phyloP scores from a whole-genome alignment of 768 basidiomycete species.

The Termitomyces heimii region DNA sequence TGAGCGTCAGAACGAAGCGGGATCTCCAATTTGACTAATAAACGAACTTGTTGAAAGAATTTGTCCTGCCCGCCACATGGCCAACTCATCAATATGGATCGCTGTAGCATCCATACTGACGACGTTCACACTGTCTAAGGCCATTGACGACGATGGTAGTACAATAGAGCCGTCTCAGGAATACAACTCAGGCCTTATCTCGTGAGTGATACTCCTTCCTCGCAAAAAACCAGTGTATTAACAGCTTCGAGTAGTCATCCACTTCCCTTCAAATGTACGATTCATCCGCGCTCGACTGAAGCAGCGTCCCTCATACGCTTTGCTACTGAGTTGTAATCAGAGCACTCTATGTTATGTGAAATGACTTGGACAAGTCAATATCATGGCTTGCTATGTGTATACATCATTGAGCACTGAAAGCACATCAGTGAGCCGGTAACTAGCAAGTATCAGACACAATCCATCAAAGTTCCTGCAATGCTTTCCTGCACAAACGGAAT shows the following conservation, averaged over 20 bases:
- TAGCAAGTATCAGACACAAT: not conserved
- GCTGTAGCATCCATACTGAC: conserved; percentile 22
- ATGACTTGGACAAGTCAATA: not conserved
- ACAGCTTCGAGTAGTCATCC: not conserved
- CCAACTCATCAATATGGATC: conserved; percentile 23
- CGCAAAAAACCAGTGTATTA: not conserved
- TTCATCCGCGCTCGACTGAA: not conserved
- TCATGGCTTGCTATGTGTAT: not conserved
- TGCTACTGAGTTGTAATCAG: not conserved
- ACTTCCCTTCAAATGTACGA: not conserved
- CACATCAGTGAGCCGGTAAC: not conserved
- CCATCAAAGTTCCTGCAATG: not conserved
- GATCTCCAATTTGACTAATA: not conserved
- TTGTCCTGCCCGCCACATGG: conserved; percentile 29
- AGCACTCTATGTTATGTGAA: not conserved
- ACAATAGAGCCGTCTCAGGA: conserved; percentile 11
- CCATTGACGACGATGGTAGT: conserved; percentile 11
- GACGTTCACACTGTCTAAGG: conserved; percentile 21
- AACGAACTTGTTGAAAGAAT: conserved; percentile 3
- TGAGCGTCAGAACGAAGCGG: not conserved
- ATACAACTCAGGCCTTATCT: not conserved
- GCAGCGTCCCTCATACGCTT: not conserved
- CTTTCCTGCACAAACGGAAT: not conserved
- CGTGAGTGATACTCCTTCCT: not conserved
- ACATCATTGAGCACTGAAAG: not conserved